Evolutionary conservation across 2,329 filamentous ascomycete species (phyloP).

Genomic region (Endoconidiophora polonica): DNA sequence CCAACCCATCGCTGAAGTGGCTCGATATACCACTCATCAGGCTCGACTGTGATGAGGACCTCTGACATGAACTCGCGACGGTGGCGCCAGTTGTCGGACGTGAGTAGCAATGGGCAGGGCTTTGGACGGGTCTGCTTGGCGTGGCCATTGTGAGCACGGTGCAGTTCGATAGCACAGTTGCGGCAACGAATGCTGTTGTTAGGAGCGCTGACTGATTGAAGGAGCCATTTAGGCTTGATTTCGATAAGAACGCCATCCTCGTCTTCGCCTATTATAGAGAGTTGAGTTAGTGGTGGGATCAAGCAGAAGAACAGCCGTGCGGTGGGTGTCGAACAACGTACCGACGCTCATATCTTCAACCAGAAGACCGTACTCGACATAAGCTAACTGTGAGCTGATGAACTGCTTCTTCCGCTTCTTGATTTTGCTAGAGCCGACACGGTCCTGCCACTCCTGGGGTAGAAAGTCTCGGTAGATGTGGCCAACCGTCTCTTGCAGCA

Average conservation of each 20-base stretch:
- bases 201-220: conserved; percentile 59
- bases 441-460: conserved; percentile 3
- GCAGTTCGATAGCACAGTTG: conserved; percentile 46
- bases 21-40: conserved; percentile 13
- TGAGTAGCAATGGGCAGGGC: conserved; percentile 40
- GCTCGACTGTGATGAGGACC: conserved; percentile 10
- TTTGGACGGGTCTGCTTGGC: conserved; percentile 29
- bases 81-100: conserved; percentile 21
- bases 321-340: conserved; percentile 13
- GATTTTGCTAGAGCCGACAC: not conserved
- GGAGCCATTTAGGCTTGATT: conserved; percentile 76
- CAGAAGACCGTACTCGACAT: conserved; percentile 44
- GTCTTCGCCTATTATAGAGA: conserved; percentile 16
- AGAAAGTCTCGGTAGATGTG: conserved; percentile 6
- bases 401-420: conserved; percentile 27
- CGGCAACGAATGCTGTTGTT: conserved; percentile 46
- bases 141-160: conserved; percentile 21
- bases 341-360: conserved; percentile 53
- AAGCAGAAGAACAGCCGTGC: not conserved
- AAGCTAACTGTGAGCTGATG: conserved; percentile 31
- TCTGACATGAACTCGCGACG: conserved; percentile 24
- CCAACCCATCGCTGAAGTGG: conserved; percentile 12
- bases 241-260: conserved; percentile 36
- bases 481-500: conserved; percentile 6
- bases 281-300: conserved; percentile 5